These are phyloP conservation scores for Nematodospora valgi DNA, from an alignment of 805 yeast species.

Conservation along the genomic window DNA sequence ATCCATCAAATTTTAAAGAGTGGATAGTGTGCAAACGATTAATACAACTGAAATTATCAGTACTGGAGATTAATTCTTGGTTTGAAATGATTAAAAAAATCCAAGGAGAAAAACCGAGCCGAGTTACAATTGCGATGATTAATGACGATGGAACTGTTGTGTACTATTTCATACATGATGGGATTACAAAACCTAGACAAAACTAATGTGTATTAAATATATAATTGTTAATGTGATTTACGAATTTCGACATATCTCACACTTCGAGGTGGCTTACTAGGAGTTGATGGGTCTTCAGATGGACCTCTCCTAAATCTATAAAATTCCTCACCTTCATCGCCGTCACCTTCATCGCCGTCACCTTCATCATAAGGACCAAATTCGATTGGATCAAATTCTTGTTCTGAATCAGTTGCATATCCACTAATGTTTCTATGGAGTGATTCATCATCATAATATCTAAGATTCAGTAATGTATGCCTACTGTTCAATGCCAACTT, in stretches of 20 bases:
- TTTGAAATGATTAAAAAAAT: conserved; percentile 28
- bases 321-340: conserved; percentile 3
- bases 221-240: background rate
- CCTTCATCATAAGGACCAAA: background rate
- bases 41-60: conserved; percentile 25
- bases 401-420: conserved; percentile 12
- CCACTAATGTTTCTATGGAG: conserved; percentile 12
- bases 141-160: conserved; percentile 68
- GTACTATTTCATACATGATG: conserved; percentile 66
- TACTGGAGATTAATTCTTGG: conserved; percentile 36
- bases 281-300: background rate
- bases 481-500: conserved; percentile 13
- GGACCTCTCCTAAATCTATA: conserved; percentile 6
- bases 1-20: conserved; percentile 18
- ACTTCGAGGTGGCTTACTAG: conserved; percentile 1
- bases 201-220: conserved; percentile 25
- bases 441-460: conserved; percentile 1
- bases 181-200: conserved; percentile 60
- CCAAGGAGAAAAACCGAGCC: conserved; percentile 28
- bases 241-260: background rate
- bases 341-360: conserved; percentile 1
- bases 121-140: conserved; percentile 53
- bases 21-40: conserved; percentile 41
- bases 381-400: conserved; percentile 10
- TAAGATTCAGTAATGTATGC: too few species aligned